Evolutionary conservation across 2,329 filamentous ascomycete species (phyloP).

Genomic region (Teratosphaeria viscida): DNA sequence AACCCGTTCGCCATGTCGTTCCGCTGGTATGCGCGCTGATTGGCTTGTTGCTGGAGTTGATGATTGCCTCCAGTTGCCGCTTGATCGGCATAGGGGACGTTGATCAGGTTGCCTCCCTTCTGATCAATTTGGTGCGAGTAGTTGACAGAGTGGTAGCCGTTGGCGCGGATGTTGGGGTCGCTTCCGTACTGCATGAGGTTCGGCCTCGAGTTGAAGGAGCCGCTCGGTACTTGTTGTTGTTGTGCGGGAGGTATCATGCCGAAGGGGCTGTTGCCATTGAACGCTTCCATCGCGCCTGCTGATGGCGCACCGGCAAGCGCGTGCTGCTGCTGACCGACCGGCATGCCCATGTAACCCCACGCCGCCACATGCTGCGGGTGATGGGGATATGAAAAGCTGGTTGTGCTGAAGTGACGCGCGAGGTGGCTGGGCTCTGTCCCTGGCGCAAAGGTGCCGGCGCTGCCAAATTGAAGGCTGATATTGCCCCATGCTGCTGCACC

Average conservation of each 20-base stretch:
- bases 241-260: neutral
- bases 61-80: neutral
- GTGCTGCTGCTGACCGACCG: neutral
- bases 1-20: neutral
- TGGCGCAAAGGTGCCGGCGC: neutral
- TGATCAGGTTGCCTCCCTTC: neutral
- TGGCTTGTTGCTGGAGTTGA: neutral
- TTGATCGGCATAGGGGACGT: neutral
- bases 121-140: neutral
- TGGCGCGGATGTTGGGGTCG: neutral
- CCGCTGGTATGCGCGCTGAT: neutral
- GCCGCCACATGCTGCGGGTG: neutral
- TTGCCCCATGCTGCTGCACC: neutral
- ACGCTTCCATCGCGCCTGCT: neutral
- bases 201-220: neutral
- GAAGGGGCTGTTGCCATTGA: neutral
- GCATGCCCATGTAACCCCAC: neutral
- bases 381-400: neutral
- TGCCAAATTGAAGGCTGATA: neutral
- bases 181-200: neutral
- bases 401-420: neutral
- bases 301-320: neutral
- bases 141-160: neutral
- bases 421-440: neutral
- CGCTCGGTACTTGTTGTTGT: neutral